Base-by-base conservation (phyloP, 805 yeast species). In the Yamadazyma philogaea region DNA sequence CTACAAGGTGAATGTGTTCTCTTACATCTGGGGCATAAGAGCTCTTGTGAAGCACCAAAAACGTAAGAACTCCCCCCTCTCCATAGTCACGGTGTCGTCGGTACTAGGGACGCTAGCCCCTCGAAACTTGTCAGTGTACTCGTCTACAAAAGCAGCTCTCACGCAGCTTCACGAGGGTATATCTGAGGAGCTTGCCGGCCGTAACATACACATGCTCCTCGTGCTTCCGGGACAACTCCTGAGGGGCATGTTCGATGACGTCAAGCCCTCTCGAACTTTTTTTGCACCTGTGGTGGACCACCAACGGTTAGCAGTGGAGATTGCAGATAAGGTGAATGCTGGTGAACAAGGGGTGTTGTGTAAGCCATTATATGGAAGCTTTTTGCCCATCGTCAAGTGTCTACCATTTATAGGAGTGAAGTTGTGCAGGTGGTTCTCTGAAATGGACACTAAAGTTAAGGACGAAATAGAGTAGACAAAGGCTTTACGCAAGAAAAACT, bases 181-280 rank as follows among this genome's bases (percentile, higher is more conserved):
- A 21, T 45, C 64, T 3, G 63, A 63, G 33, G 83, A 78, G 46
- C 40, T 67, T 6, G 36, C 35, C 1, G 46, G 44, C 27, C 54
- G 64, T 0, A 37, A 40, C 1, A 51, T 76, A 3, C 51, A 67
- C 4, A 46, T 68, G 21, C 59, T 73, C 12, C 53, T 72, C 8
- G 70, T 77, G 6, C 46, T 66, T 2, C 79, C 82, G 0, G 83
- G 83, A 2, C 82, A 78, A 52, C 53, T 78, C 22, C 60, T 66
- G 34, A 64, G 78, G 0, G 54, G 51, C 7, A 75, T 78, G 81
- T 78, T 78, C 48, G 48, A 51, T 1, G 79, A 76, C 48, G 72
- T 75, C 7, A 48, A 54, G 1, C 72, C 74, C 3, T 60, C 68
- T 6, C 57, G 60, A 32, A 47, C 46, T 22, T 75, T 76, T 44